Percentiles rank a stretch among this genome's conserved stretches.
Conservation (phyloP, 768 basidiomycete genomes). For the Rhizopogon vesiculosus region DNA sequence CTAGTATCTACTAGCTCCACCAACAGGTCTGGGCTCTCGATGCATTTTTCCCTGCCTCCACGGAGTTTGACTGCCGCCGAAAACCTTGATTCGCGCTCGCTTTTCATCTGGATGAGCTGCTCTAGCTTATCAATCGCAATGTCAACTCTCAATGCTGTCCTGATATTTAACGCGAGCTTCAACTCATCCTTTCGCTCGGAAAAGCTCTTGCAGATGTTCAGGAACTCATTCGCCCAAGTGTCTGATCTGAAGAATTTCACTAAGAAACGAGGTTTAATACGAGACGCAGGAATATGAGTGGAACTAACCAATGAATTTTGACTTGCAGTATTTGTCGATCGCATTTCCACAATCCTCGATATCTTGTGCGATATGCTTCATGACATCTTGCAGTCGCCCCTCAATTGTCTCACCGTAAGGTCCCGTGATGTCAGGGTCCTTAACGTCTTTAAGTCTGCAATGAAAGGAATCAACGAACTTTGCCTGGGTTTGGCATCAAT, state of each 20-base stretch:
- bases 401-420: conserved; percentile 29
- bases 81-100: conserved; percentile 20
- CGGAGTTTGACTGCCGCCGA: conserved; percentile 14
- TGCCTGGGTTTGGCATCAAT: too few relatives aligned
- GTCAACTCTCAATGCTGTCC: conserved; percentile 33
- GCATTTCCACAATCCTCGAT: conserved; percentile 39
- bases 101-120: conserved; percentile 2
- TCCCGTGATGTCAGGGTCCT: conserved; percentile 15
- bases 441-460: conserved; percentile 26
- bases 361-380: conserved; percentile 31
- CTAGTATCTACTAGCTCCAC: not conserved
- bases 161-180: conserved; percentile 31
- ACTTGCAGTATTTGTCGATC: conserved; percentile 44
- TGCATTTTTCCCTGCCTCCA: conserved; percentile 31
- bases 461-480: not conserved
- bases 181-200: conserved; percentile 30
- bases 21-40: not conserved
- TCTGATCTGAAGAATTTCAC: conserved; percentile 29
- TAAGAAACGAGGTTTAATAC: conserved; percentile 4
- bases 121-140: conserved; percentile 11
- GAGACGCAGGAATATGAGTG: not conserved
- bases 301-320: conserved; percentile 33
- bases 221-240: conserved; percentile 35
- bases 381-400: conserved; percentile 28
- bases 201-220: conserved; percentile 29